Percentiles rank a stretch among this genome's conserved stretches.
Conservation (phyloP, 805 yeast genomes). For the Spathaspora passalidarum region DNA sequence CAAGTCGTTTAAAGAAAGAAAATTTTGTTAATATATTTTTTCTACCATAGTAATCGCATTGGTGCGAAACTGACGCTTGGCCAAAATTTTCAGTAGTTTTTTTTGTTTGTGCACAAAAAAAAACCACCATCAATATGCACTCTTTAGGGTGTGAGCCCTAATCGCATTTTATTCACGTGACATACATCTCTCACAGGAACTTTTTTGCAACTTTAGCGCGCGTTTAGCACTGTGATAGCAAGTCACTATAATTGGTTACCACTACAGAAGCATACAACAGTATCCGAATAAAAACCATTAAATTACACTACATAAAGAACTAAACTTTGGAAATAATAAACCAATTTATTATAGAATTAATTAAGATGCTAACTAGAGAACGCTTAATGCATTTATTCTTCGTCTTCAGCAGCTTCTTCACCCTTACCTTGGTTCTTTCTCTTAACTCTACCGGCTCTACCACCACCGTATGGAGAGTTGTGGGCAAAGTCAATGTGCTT, state of each 20-base stretch:
- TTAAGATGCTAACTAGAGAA: constrained; percentile 1
- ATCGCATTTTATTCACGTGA: constrained; percentile 2
- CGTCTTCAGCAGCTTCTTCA: constrained; percentile 73
- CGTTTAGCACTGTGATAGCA: too few relatives aligned
- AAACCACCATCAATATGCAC: constrained; percentile 2
- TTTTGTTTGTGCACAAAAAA: not conserved
- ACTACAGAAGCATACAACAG: too few relatives aligned
- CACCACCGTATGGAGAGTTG: constrained; percentile 99
- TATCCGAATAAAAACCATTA: constrained; percentile 3
- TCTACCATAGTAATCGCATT: not conserved
- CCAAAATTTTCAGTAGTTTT: constrained; percentile 4
- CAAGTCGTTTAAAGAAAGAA: constrained; percentile 3
- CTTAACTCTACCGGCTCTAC: constrained; percentile 99
- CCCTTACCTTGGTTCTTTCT: constrained; percentile 79
- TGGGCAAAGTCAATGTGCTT: constrained; percentile 99
- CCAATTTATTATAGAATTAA: constrained; percentile 3
- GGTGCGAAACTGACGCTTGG: not conserved
- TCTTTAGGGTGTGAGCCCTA: constrained; percentile 3
- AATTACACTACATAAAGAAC: constrained; percentile 3
- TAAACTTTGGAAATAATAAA: constrained; percentile 2
- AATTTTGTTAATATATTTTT: constrained; percentile 5
- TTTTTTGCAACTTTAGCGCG: constrained; percentile 1
- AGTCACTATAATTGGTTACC: too few relatives aligned
- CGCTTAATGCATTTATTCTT: constrained; percentile 47
- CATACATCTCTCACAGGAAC: not conserved